Base-by-base conservation (phyloP, 352 stramenopile species). In the Thalassiosira oceanica region DNA sequence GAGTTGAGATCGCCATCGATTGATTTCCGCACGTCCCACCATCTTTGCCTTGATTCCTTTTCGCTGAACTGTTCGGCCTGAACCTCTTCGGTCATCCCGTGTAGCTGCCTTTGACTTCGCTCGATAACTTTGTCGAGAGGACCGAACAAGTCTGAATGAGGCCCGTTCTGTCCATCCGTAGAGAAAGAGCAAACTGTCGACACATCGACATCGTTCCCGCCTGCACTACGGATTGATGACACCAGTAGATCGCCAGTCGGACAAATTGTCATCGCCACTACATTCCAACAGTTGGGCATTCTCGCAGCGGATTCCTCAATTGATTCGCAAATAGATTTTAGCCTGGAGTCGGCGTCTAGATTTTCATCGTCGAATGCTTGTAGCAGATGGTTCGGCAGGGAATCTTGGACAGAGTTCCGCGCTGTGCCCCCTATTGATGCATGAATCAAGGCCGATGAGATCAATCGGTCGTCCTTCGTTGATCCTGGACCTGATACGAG, bases 81-180 rank as follows among this genome's bases (percentile, higher is more conserved):
- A 43, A 41, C 29, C n/a, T 55, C 48, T 60, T 69, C 39, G 37
- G 76, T 67, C 23, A 86, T 78, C 8, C 70, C 75, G 28, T 74
- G 28, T 13, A 92, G 66, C 53, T 92, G 83, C 13, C 77, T 50
- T 35, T 88, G 52, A 50, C 68, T 87, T 49, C 64, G 61, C 6
- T 80, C 46, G 26, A 92, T 82, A 13, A 92, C 73, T 26, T 42
- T 43, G 62, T 91, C 83, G 18, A 92, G 52, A 48, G 82, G 80
- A 28, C 37, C 42, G 20, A 91, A 49, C 11, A 88, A 53, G 1
- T 69, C 39, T 13, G 79, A 39, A 39, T 83, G 77, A 54, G 78
- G 53, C 7, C 28, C 45, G n/a, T 28, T 13, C 18, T 50, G 11
- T 52, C 27, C 21, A n/a, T 51, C 35, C 24, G 43, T 23, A 2